phyloP scores from a whole-genome alignment of 1,139 yeast genomes.

The Hansenula anomala region DNA sequence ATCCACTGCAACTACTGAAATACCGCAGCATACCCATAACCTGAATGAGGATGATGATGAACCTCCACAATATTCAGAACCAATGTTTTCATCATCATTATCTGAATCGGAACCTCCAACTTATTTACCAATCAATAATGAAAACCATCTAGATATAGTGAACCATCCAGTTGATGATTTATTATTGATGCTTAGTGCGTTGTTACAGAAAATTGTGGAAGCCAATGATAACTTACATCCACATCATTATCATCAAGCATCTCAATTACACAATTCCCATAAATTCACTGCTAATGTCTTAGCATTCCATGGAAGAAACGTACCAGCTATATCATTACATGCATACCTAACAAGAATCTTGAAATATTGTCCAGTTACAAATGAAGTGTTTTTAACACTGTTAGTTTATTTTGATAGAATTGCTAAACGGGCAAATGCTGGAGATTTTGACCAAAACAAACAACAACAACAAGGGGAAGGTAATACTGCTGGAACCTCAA shows the following conservation, averaged over 20 bases:
- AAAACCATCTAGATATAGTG: conserved; percentile 66
- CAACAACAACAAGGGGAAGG: conserved; percentile 12
- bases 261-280: conserved; percentile 34
- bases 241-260: conserved; percentile 51
- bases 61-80: neutral
- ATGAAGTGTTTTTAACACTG: conserved; percentile 87
- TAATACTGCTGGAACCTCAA: conserved; percentile 16
- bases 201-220: conserved; percentile 80
- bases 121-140: neutral
- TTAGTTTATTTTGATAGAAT: conserved; percentile 93
- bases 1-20: neutral
- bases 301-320: conserved; percentile 92
- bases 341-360: conserved; percentile 86
- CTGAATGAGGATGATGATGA: neutral
- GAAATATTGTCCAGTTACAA: conserved; percentile 96
- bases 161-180: conserved; percentile 80
- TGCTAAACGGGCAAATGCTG: conserved; percentile 77
- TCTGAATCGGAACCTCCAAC: conserved; percentile 4
- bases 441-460: conserved; percentile 24
- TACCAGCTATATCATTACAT: conserved; percentile 89
- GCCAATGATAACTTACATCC: conserved; percentile 88
- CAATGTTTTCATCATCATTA: neutral
- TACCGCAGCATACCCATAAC: neutral
- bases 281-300: conserved; percentile 68
- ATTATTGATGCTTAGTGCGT: conserved; percentile 76